Evolutionary conservation across 331 rosid genomes (phyloP), one percentile per base, ranked within the genome.

Genomic region (Quercus lobata): DNA sequence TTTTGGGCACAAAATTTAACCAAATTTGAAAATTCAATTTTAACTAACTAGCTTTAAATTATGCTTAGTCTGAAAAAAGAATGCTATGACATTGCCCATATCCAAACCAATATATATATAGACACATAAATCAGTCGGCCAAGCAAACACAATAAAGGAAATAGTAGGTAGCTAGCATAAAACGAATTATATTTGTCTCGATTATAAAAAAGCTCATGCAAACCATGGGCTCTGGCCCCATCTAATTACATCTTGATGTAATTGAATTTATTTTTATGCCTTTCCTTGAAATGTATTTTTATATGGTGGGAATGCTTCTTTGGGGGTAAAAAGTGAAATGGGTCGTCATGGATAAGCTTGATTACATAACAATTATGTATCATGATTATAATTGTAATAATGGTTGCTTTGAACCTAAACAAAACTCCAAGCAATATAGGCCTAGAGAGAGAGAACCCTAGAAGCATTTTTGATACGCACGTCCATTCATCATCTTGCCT

Each of bases 321-420:
- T 17, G 15, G 53, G 53, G 69, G 29, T 41, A 30, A 29, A 75
- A 41, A 35, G 60, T 27, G 27, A 24, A 35, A 65, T 32, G 10
- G 69, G 44, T 41, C 37, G 41, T 68, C 52, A 16, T 4, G 66
- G 44, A 69, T 52, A 65, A 19, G 75, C 4, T 84, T 77, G n/a
- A 75, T 25, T 44, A 44, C 83, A 58, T 65, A 49, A 22, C 22
- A 57, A 72, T 69, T 25, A 58, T 41, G 76, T 55, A 61, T 75
- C 79, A 72, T 80, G 69, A 65, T 78, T 73, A 58, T 25, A 73
- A 41, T 58, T 74, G 78, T 56, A 53, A 84, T 87, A 24, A 75
- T 83, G 72, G 74, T 74, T 84, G 82, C 83, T 82, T 82, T 91
- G 87, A 91, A 89, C 79, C 88, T 80, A 89, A 88, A 89, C 89